Base-by-base conservation (phyloP, 441 rosid genomes). In the Populus hybrid region DNA sequence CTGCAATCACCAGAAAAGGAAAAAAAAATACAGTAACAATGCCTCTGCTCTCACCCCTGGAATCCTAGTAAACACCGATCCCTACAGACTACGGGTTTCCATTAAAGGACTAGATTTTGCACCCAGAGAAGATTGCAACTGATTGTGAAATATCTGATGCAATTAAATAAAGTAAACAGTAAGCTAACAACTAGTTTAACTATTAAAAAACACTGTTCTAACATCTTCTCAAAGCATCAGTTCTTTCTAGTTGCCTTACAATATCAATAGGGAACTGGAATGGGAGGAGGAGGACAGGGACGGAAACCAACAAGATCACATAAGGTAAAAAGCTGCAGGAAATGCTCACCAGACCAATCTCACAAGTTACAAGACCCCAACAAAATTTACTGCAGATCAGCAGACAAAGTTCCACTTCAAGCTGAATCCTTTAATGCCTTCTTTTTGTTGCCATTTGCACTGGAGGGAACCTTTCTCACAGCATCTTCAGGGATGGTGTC, bases 401-500 rank as follows among this genome's bases (percentile, higher is more conserved):
- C 78, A 16, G 7, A 28, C 18, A 36, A 35, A 35, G 36, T 50
- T 46, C 24, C 6, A 53, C 69, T 74, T 75, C 69, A 46, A 57
- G 66, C 82, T 87, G 79, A 77, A 67, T 85, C 88, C 73, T 83
- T 83, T 3, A 75, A 70, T 50, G 73, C 67, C 84, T 84, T 87
- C 23, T 53, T 30, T 82, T 82, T 91, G 36, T 79, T 88, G 50
- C 70, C 42, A 23, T 46, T 72, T 59, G 78, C 82, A 53, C 80
- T 38, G 11, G 82, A 72, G 7, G 78, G 57, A 72, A 38, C 61
- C 83, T 82, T 89, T 76, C 74, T 83, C 76, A 42, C 82, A 7
- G 72, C 69, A 70, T 83, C 78, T 36, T 74, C 89, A 2, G 97
- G 98, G 24, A 90, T 14, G 3, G 98, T 95, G 24, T 91, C 93